Conservation (phyloP, 2,329 filamentous ascomycete species). For the Penicillium sp. region DNA sequence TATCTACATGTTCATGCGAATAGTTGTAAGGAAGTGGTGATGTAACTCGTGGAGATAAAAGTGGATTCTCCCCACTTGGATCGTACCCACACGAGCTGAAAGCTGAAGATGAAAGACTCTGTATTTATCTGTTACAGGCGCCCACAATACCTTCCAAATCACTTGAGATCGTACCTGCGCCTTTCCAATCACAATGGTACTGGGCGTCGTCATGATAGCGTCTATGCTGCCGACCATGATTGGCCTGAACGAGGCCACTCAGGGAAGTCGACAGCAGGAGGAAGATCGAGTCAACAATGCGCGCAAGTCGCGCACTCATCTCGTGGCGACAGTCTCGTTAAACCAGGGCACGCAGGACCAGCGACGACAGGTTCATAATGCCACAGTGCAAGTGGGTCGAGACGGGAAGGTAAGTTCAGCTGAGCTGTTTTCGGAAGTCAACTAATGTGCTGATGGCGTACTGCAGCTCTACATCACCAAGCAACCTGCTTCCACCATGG, state of each 20-base stretch:
- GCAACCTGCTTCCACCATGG: conserved; percentile 12
- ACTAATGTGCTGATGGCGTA: neutral
- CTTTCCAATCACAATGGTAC: conserved; percentile 18
- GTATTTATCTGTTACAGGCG: conserved; percentile 13
- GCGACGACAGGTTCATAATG: conserved; percentile 22
- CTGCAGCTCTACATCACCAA: conserved; percentile 23
- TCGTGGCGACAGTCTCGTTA: conserved; percentile 20
- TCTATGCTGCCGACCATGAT: conserved; percentile 26
- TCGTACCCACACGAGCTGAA: conserved; percentile 7
- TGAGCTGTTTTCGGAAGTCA: neutral
- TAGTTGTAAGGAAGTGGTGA: conserved; percentile 17
- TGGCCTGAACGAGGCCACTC: conserved; percentile 23
- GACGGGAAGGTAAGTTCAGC: conserved; percentile 17
- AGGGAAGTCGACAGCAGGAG: conserved; percentile 19
- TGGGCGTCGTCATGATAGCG: conserved; percentile 24
- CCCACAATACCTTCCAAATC: neutral
- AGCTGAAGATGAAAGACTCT: conserved; percentile 6
- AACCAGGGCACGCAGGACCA: conserved; percentile 18
- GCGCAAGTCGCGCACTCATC: conserved; percentile 21
- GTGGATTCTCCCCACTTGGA: conserved; percentile 9
- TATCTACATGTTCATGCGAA: neutral
- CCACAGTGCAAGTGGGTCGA: conserved; percentile 18
- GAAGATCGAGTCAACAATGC: conserved; percentile 14
- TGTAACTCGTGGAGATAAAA: conserved; percentile 8
- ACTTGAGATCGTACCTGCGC: neutral